Conservation (phyloP, 208 protist genomes). For the Trypanosoma caninum region DNA sequence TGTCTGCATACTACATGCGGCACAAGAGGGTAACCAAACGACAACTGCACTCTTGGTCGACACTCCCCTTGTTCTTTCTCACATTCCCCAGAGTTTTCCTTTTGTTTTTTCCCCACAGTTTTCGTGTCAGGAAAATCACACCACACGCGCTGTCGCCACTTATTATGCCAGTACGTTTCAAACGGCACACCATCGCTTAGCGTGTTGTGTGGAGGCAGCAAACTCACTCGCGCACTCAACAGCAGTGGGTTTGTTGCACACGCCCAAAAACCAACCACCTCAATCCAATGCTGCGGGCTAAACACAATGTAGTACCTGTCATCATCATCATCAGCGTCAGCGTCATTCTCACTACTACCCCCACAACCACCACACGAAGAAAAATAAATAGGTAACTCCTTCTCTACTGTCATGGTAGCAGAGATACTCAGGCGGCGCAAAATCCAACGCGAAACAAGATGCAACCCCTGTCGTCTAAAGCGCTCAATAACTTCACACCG, state of each 20-base stretch:
- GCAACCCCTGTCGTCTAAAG: constrained; percentile 24
- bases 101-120: background rate
- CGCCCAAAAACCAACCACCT: constrained; percentile 79
- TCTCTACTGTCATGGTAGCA: constrained; percentile 34
- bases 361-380: no score
- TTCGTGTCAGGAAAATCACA: no score
- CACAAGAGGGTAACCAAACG: constrained; percentile 29
- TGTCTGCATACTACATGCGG: background rate
- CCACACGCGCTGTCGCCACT: background rate
- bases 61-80: background rate
- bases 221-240: constrained; percentile 5
- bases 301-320: constrained; percentile 34
- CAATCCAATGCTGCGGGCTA: constrained; percentile 61
- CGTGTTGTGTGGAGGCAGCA: background rate
- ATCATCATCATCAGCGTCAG: background rate
- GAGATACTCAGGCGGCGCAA: constrained; percentile 36
- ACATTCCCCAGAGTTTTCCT: background rate
- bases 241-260: constrained; percentile 67
- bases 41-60: background rate
- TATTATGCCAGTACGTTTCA: constrained; percentile 13
- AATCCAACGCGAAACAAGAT: constrained; percentile 34
- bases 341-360: no score
- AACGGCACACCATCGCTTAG: constrained; percentile 7
- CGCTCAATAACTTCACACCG: background rate
- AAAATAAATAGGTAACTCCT: background rate